These are phyloP conservation scores for Trichoderma sp. DNA, from an alignment of 2,329 filamentous ascomycete genomes.

Conservation along the genomic window DNA sequence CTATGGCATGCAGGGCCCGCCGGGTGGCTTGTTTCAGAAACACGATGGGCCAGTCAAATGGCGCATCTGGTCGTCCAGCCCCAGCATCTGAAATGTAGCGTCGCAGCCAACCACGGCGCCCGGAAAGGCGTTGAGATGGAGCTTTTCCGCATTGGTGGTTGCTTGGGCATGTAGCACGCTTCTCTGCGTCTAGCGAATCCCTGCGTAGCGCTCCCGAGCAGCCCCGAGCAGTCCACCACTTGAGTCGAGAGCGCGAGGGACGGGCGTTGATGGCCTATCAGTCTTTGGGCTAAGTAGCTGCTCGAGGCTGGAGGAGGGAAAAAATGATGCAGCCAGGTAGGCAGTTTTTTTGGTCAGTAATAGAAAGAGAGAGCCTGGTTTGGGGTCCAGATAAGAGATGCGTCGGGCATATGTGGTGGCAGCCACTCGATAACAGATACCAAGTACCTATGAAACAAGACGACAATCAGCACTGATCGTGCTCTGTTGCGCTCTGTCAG, in stretches of 20 bases:
- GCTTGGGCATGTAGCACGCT: background rate
- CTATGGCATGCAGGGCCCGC: constrained; percentile 27
- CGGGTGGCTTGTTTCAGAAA: constrained; percentile 28
- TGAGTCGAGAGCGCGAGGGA: constrained; percentile 22
- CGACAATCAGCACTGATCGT: background rate
- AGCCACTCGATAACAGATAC: background rate
- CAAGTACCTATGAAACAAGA: background rate
- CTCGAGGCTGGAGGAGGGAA: background rate
- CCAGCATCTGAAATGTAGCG: constrained; percentile 22
- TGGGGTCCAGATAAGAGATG: background rate
- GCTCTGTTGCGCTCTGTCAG: background rate
- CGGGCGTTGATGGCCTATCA: constrained; percentile 11
- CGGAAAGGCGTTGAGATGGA: constrained; percentile 19
- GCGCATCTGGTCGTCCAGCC: constrained; percentile 13
- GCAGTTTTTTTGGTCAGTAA: background rate
- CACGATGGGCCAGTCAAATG: constrained; percentile 21
- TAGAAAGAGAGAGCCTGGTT: background rate
- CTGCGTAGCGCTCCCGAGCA: constrained; percentile 26
- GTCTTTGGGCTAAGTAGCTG: background rate
- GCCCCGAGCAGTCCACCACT: background rate
- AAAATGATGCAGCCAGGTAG: background rate
- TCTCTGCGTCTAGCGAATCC: constrained; percentile 12
- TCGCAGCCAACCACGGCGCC: constrained; percentile 26
- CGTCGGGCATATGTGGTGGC: background rate
- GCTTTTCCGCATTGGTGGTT: constrained; percentile 16